Base-by-base conservation (phyloP, 2,329 filamentous ascomycete species). In the Coniochaeta pulveracea region DNA sequence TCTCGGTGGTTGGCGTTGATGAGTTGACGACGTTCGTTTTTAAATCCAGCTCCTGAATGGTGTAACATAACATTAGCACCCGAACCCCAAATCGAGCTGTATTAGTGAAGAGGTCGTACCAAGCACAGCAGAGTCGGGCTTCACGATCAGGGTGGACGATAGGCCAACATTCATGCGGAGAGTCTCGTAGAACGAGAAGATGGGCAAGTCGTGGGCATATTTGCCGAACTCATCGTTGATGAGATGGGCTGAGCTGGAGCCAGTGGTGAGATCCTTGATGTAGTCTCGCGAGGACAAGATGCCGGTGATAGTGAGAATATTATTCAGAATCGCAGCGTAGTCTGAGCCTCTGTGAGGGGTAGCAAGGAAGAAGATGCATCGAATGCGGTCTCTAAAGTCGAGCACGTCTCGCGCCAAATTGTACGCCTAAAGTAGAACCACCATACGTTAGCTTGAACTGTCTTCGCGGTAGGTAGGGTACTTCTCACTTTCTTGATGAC, bases 121-220 rank as follows among this genome's bases (percentile, higher is more conserved):
- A 19, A 57, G 36, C 15, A 51, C 41, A n/a, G 54, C 52, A 1
- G 53, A 57, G 6, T 42, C 36, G 30, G 45, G 54, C 9, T 55
- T 44, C 2, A 57, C 52, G 12, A 57, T 44, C 5, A 54, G 25
- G 9, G 26, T 29, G 5, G 44, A 49, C 4, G 37, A 31, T 12
- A 44, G 10, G 1, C 43, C 41, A 6, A 51, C 14, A 12, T 40
- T 49, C 18, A 39, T 52, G 17, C 41, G 35, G 3, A 52, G 19
- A 2, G 54, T 56, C 34, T 57, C 54, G 24, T 49, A 58, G 36
- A 57, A 58, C 0, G 55, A 57, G 30, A 44, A 53, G 7, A 57
- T 44, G 0, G 37, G 30, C 6, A 56, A 24, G 5, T 49, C 43
- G 10, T 42, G 26, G 1, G 44, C 42, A 31, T 38, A 40, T 29